Percentiles rank a stretch among this genome's conserved stretches.
phyloP scores from a whole-genome alignment of 805 yeast species.

The Myxozyma neotropica region DNA sequence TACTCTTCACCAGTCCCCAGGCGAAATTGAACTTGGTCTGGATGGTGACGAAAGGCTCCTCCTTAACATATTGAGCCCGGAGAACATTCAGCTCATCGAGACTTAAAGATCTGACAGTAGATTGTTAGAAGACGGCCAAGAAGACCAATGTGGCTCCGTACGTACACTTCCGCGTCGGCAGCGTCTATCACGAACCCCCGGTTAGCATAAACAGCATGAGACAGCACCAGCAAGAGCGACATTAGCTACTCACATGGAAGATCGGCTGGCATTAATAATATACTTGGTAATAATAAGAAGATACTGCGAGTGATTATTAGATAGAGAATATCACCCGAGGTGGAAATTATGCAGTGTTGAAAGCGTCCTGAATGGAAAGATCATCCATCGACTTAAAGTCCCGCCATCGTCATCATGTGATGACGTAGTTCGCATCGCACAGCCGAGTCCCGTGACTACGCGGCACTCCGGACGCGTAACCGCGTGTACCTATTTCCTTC shows the following conservation, averaged over 20 bases:
- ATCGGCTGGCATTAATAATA: constrained; percentile 5
- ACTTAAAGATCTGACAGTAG: constrained; percentile 18
- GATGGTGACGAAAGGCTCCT: constrained; percentile 74
- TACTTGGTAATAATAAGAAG: neutral
- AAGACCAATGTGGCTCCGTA: neutral
- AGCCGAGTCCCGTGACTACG: neutral
- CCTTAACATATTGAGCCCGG: constrained; percentile 74
- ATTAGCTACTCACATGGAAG: neutral
- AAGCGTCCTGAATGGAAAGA: no score
- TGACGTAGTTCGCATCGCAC: constrained; percentile 1
- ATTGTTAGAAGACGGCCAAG: neutral
- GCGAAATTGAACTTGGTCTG: constrained; percentile 93
- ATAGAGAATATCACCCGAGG: neutral
- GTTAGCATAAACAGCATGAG: neutral
- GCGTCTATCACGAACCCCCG: constrained; percentile 34
- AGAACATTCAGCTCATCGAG: constrained; percentile 69
- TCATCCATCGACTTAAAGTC: neutral
- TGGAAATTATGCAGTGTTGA: no score
- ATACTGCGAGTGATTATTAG: neutral
- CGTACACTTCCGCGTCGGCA: constrained; percentile 38
- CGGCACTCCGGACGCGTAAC: neutral
- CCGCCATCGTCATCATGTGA: neutral
- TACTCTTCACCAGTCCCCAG: constrained; percentile 89
- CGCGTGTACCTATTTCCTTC: no score
- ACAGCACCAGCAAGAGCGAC: neutral